Evolutionary conservation across 805 yeast genomes (phyloP).

Genomic region (Clavispora fructus): DNA sequence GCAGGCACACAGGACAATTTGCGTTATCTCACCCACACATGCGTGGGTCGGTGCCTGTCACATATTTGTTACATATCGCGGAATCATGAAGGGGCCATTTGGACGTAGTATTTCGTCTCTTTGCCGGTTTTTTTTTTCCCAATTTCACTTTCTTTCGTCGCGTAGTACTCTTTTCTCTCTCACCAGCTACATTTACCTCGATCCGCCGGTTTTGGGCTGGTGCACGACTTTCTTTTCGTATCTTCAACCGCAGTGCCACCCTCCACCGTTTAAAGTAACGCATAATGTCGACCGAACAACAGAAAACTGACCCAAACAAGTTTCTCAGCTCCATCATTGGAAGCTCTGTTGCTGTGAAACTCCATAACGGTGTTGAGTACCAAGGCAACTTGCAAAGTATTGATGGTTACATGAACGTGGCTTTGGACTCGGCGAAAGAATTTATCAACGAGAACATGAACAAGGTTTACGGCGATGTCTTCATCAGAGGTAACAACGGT

Average conservation of each 20-base stretch:
- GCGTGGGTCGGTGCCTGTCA: not conserved
- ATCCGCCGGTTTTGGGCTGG: not conserved
- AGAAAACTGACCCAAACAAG: conserved; percentile 58
- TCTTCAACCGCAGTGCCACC: conserved; percentile 2
- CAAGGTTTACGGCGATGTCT: conserved; percentile 67
- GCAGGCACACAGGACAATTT: not conserved
- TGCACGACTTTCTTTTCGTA: not conserved
- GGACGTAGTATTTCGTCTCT: too few species aligned
- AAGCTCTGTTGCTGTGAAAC: conserved; percentile 71
- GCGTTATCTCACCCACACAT: not conserved
- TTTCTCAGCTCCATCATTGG: conserved; percentile 80
- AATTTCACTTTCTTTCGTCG: too few species aligned
- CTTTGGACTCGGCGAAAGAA: conserved; percentile 74
- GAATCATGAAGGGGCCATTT: not conserved
- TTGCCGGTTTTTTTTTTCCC: too few species aligned
- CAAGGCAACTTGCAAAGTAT: conserved; percentile 64
- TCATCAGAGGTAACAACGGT: conserved; percentile 84
- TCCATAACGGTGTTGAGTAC: conserved; percentile 84
- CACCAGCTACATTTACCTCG: not conserved
- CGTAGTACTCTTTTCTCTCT: too few species aligned
- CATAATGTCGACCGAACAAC: conserved; percentile 2
- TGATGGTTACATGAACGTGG: conserved; percentile 96
- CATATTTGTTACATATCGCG: not conserved
- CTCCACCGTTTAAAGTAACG: not conserved
- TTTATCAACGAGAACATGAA: conserved; percentile 40